Evolutionary conservation across 2,329 filamentous ascomycete genomes (phyloP).

Genomic region (Geosmithia flava): DNA sequence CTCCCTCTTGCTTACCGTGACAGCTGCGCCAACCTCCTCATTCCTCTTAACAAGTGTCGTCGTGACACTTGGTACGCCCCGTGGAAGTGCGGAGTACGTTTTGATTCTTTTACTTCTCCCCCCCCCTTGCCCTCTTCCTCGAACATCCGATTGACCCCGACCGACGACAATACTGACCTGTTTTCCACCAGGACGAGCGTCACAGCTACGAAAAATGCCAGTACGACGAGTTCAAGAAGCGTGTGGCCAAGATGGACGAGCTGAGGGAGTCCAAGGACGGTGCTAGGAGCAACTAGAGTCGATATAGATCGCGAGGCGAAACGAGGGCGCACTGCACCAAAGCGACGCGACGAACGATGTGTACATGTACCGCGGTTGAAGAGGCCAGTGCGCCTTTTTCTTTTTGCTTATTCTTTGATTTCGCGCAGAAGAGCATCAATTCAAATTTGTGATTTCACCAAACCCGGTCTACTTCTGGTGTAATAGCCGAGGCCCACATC

Average conservation of each 20-base stretch:
- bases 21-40: conserved; percentile 87
- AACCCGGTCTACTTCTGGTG: background rate
- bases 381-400: background rate
- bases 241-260: conserved; percentile 98
- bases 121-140: background rate
- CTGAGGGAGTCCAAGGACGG: conserved; percentile 75
- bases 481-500: too few relatives aligned
- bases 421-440: background rate
- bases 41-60: conserved; percentile 92
- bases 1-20: conserved; percentile 88
- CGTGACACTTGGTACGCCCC: conserved; percentile 85
- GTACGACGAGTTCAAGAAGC: conserved; percentile 97
- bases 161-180: background rate
- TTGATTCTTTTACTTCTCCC: background rate
- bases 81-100: conserved; percentile 86
- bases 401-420: background rate
- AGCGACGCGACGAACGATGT: background rate
- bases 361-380: background rate
- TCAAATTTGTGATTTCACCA: background rate
- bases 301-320: background rate
- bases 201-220: conserved; percentile 99
- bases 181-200: conserved; percentile 62
- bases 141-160: background rate
- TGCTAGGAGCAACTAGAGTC: conserved; percentile 67
- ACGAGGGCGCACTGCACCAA: background rate